Base-by-base conservation (phyloP, 2,329 filamentous ascomycete genomes). In the Aspergillus fumigatiaffinis region DNA sequence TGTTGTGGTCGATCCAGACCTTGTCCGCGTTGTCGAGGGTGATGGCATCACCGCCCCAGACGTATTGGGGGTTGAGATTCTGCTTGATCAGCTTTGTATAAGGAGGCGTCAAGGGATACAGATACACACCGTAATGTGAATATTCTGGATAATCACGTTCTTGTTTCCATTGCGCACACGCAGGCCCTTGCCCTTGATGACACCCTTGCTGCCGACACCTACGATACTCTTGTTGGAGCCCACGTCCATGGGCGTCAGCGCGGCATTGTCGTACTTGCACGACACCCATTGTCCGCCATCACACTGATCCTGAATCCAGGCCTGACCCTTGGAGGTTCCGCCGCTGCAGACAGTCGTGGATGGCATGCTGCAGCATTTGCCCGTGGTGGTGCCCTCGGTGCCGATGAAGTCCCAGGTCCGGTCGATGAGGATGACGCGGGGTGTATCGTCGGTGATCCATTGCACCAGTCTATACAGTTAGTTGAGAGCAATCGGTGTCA, bases 31-130 rank as follows among this genome's bases (percentile, higher is more conserved):
- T 72, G 55, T 82, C 73, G 6, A 85, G 68, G 44, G 80, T 82
- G 67, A 85, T 82, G 42, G 79, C 83, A 67, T 85, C 83, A 53
- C 82, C 83, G 54, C 83, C 83, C 83, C 83, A 85, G 63, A 85
- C 81, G 64, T 84, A 82, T 67, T 81, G 66, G 17, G 82, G 78
- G 75, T 85, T 85, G 51, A 85, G 71, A 83, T 85, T 53, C 63
- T 64, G 46, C 29, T 23, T 23, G 42, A 23, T 46, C n/a, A 46
- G 42, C 42, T 4, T 26, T 23, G 32, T 8, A 28, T 12, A 2
- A 17, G 12, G 4, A 14, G 4, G 32, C 9, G 3, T n/a, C 32
- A 38, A 3, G n/a, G 29, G 25, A 26, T 26, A 2, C 25, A 26
- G 25, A 10, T 7, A 38, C 51, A 5, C 26, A 55, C 38, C 3